These are phyloP conservation scores for Leccinum variicolor DNA, from an alignment of 768 basidiomycete species.

Conservation along the genomic window DNA sequence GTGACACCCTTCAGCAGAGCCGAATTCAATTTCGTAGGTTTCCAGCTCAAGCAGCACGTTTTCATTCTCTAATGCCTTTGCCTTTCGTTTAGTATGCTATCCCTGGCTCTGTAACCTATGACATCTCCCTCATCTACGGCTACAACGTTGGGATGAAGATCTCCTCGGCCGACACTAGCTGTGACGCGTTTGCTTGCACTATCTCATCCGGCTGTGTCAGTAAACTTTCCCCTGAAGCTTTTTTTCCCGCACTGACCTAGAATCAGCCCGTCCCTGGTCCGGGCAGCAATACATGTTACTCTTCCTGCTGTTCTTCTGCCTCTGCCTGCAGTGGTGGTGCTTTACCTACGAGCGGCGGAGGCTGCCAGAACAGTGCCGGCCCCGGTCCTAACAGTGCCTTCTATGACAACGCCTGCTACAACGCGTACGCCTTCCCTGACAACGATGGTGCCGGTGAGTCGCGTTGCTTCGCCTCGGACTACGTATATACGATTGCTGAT, in stretches of 20 bases:
- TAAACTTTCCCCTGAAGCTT: background rate
- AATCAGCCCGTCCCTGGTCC: constrained; percentile 30
- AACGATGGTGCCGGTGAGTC: constrained; percentile 28
- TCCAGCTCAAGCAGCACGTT: background rate
- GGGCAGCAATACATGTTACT: constrained; percentile 20
- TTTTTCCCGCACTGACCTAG: background rate
- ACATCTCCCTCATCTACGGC: constrained; percentile 33
- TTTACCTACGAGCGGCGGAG: constrained; percentile 26
- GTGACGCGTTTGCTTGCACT: constrained; percentile 31
- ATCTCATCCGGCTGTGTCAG: constrained; percentile 31
- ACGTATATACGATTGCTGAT: background rate
- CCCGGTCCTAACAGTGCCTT: constrained; percentile 30
- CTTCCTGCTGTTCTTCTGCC: constrained; percentile 28
- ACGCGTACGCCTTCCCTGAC: constrained; percentile 33
- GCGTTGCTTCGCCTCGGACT: background rate
- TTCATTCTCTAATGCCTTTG: background rate
- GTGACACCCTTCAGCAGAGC: constrained; percentile 31
- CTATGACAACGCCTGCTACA: constrained; percentile 27
- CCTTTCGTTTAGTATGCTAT: constrained; percentile 16
- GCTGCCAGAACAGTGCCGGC: constrained; percentile 26
- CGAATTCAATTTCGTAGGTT: constrained; percentile 31
- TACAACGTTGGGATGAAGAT: constrained; percentile 35
- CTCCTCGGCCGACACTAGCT: constrained; percentile 23
- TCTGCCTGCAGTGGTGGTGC: constrained; percentile 28
- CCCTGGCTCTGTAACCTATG: constrained; percentile 29